A percentile compares a stretch with the other conserved stretches of the same genome.
Evolutionary conservation across 768 basidiomycete genomes (phyloP).

Genomic region (Multifurca ochricompacta): DNA sequence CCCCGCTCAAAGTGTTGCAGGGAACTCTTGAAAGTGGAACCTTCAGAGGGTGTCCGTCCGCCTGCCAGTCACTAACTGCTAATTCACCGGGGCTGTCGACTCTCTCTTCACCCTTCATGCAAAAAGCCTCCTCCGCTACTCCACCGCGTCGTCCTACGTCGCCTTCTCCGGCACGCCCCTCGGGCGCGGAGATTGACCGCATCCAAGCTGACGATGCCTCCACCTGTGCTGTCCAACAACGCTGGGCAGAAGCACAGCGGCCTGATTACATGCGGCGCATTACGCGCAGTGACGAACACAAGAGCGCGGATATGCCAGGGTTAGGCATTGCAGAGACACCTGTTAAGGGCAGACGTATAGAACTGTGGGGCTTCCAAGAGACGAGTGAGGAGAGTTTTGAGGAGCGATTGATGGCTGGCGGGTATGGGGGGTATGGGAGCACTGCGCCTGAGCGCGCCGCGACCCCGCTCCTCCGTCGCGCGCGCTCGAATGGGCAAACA

Average conservation of each 20-base stretch:
- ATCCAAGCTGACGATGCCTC: constrained; percentile 48
- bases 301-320: constrained; percentile 29
- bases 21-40: not conserved
- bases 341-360: constrained; percentile 61
- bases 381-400: constrained; percentile 68
- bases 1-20: not conserved
- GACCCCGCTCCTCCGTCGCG: constrained; percentile 31
- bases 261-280: constrained; percentile 64
- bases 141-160: constrained; percentile 19
- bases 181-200: constrained; percentile 52
- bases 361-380: constrained; percentile 41
- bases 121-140: constrained; percentile 18
- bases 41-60: constrained; percentile 10
- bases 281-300: constrained; percentile 28
- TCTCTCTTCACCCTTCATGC: constrained; percentile 30
- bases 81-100: constrained; percentile 22
- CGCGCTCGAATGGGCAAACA: constrained; percentile 47
- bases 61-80: constrained; percentile 18
- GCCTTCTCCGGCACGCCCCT: constrained; percentile 22
- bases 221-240: constrained; percentile 40
- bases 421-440: constrained; percentile 61
- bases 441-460: constrained; percentile 23
- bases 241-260: constrained; percentile 52
- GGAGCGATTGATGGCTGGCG: constrained; percentile 75
- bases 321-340: constrained; percentile 67